Evolutionary conservation across 768 basidiomycete species (phyloP).

Genomic region (Lactifluus volemus): DNA sequence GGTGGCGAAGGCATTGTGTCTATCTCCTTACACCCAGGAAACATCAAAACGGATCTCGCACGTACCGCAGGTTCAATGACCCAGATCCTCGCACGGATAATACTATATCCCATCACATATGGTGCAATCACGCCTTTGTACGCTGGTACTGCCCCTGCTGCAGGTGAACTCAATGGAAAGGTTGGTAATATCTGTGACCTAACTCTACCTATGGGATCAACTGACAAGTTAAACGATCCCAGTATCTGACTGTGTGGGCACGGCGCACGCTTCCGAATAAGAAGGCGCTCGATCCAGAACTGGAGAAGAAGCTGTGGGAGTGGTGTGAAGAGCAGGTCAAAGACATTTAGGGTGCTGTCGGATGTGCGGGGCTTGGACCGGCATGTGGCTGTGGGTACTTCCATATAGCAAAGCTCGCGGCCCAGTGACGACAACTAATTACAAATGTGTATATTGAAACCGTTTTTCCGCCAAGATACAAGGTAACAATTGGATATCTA

Average conservation of each 20-base stretch:
- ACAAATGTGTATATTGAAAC: too few species aligned
- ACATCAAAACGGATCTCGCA: conserved; percentile 13
- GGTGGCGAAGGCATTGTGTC: conserved; percentile 38
- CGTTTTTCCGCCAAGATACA: too few species aligned
- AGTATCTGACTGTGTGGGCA: conserved; percentile 27
- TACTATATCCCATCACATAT: conserved; percentile 1
- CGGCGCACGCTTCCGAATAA: conserved; percentile 15
- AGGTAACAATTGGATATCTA: too few species aligned
- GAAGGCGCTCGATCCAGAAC: conserved; percentile 16
- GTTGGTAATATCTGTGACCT: background rate
- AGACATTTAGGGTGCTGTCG: conserved; percentile 2
- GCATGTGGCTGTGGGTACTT: too few species aligned
- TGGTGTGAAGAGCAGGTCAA: conserved; percentile 26
- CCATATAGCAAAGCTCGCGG: too few species aligned
- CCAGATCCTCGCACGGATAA: background rate
- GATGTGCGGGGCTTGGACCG: too few species aligned
- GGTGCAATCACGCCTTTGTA: conserved; percentile 16
- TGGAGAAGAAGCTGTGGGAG: conserved; percentile 23
- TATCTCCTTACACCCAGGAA: conserved; percentile 31
- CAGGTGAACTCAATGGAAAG: conserved; percentile 11
- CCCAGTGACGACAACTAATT: too few species aligned
- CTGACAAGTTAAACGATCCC: background rate
- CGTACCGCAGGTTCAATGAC: background rate
- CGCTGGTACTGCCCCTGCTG: conserved; percentile 13
- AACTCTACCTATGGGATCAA: background rate